phyloP scores from a whole-genome alignment of 2,329 filamentous ascomycete species.

The Epichloe gansuensis region DNA sequence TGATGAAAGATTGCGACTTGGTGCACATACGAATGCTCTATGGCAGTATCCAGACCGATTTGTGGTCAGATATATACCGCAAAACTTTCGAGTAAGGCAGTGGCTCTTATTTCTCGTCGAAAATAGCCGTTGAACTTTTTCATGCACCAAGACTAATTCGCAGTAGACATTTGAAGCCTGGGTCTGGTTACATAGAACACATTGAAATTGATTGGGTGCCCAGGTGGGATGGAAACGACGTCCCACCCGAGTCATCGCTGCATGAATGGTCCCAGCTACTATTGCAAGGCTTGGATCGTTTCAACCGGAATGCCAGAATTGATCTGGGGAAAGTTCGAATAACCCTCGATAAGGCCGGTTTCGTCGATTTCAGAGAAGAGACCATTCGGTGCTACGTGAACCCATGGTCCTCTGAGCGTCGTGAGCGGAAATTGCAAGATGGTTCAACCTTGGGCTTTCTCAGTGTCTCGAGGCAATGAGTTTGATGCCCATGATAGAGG shows the following conservation, averaged over 20 bases:
- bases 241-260: conserved; percentile 45
- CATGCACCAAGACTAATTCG: neutral
- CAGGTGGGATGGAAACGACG: conserved; percentile 54
- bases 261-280: conserved; percentile 59
- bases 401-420: conserved; percentile 55
- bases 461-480: conserved; percentile 63
- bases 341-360: conserved; percentile 58
- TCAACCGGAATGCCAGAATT: conserved; percentile 53
- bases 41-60: conserved; percentile 57
- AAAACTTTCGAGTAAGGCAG: conserved; percentile 52
- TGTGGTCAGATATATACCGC: conserved; percentile 61
- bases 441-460: conserved; percentile 71
- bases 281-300: conserved; percentile 52
- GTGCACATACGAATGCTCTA: conserved; percentile 71
- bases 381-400: conserved; percentile 61
- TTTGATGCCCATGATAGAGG: conserved; percentile 55
- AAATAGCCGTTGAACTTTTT: neutral
- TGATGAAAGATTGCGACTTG: conserved; percentile 54
- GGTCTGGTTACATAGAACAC: conserved; percentile 68
- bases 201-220: conserved; percentile 80
- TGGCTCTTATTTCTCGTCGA: neutral
- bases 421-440: conserved; percentile 58
- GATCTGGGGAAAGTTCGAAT: conserved; percentile 37
- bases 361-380: conserved; percentile 64
- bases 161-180: conserved; percentile 65